Conservation (phyloP, 164 flowering plant species). For the Amborella trichopoda region DNA sequence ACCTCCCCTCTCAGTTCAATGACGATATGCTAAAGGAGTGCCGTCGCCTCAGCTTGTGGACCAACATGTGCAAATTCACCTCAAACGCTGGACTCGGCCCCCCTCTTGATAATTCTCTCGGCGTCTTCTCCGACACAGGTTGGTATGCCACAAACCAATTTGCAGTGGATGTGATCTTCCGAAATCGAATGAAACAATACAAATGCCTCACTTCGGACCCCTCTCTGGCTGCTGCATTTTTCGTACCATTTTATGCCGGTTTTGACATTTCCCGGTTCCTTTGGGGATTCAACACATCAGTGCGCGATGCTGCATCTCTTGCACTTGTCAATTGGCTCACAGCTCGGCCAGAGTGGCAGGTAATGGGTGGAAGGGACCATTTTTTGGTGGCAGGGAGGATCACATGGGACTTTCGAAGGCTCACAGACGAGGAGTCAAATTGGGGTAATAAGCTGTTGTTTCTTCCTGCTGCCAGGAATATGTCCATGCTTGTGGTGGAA, state of each 20-base stretch:
- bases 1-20: slow-evolving; percentile 75
- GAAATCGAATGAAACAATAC: slow-evolving; percentile 70
- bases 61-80: slow-evolving; percentile 81
- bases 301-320: slow-evolving; percentile 71
- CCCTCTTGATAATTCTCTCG: slow-evolving; percentile 59
- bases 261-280: slow-evolving; percentile 75
- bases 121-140: slow-evolving; percentile 66
- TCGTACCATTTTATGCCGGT: slow-evolving; percentile 93
- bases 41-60: slow-evolving; percentile 62
- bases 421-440: slow-evolving; percentile 45
- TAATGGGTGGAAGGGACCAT: slow-evolving; percentile 85
- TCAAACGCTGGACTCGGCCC: slow-evolving; percentile 87
- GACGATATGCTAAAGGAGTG: slow-evolving; percentile 89
- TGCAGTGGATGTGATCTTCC: slow-evolving; percentile 83
- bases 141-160: slow-evolving; percentile 94
- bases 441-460: slow-evolving; percentile 93
- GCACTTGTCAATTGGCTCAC: slow-evolving; percentile 69
- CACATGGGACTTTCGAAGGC: slow-evolving; percentile 84
- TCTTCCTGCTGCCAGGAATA: slow-evolving; percentile 77
- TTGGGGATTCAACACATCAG: slow-evolving; percentile 76
- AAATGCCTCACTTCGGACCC: slow-evolving; percentile 81
- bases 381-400: slow-evolving; percentile 91
- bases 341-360: slow-evolving; percentile 77
- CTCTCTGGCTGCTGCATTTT: slow-evolving; percentile 79
- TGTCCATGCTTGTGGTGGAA: slow-evolving; percentile 90